These are phyloP conservation scores for Pseudogymnoascus sp. DNA, from an alignment of 2,329 filamentous ascomycete species.

Conservation along the genomic window DNA sequence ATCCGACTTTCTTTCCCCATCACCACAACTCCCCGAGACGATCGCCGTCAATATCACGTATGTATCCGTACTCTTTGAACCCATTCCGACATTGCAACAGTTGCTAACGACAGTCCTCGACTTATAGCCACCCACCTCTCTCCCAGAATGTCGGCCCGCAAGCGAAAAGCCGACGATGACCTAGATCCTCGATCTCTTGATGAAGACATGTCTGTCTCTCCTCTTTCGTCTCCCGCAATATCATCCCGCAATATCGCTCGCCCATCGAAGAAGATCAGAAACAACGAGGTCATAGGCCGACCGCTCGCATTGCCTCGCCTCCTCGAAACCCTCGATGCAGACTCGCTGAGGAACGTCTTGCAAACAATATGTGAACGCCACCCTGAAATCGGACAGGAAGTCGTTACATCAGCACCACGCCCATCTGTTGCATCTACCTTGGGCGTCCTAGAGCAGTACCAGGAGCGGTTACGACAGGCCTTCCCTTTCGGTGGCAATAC, in stretches of 20 bases:
- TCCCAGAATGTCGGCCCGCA: conserved; percentile 52
- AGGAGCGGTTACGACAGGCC: conserved; percentile 66
- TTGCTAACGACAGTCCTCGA: conserved; percentile 14
- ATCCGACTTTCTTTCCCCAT: conserved; percentile 52
- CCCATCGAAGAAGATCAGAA: conserved; percentile 55
- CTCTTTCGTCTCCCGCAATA: conserved; percentile 71
- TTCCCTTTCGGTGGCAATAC: conserved; percentile 81
- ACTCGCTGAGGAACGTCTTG: conserved; percentile 78
- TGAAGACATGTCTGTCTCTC: conserved; percentile 88
- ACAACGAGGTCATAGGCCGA: conserved; percentile 60
- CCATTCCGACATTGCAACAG: background rate
- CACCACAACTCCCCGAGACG: conserved; percentile 46
- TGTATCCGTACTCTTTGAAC: conserved; percentile 26
- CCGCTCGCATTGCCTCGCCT: conserved; percentile 65
- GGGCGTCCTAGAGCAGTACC: conserved; percentile 74
- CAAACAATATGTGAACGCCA: conserved; percentile 86
- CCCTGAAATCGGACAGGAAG: conserved; percentile 76
- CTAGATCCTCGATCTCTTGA: conserved; percentile 48
- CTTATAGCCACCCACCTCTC: conserved; percentile 31
- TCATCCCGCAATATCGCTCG: conserved; percentile 60
- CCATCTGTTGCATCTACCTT: conserved; percentile 77
- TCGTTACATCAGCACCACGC: conserved; percentile 76
- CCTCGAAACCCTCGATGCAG: conserved; percentile 86
- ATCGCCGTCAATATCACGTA: conserved; percentile 50
- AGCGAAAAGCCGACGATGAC: conserved; percentile 83